phyloP scores from a whole-genome alignment of 1,284 basidiomycete genomes.

The Meira miltonrushii region DNA sequence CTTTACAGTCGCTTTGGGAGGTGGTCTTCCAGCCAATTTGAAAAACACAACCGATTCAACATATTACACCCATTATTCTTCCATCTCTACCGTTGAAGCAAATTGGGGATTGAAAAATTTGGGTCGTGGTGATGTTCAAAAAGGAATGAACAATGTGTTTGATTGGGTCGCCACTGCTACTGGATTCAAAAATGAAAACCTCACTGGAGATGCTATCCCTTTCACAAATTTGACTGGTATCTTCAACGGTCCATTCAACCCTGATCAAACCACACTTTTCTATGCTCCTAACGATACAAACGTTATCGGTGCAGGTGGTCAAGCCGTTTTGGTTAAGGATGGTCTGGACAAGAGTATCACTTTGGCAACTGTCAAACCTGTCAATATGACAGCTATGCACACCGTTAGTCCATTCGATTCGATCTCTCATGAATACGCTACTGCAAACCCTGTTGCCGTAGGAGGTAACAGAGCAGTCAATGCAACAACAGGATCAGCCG shows the following conservation, averaged over 20 bases:
- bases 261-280: background rate
- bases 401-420: too few relatives aligned
- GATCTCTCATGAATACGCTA: background rate
- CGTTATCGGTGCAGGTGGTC: constrained; percentile 5
- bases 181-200: constrained; percentile 27
- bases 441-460: constrained; percentile 1
- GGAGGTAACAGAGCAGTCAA: too few relatives aligned
- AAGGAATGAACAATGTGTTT: constrained; percentile 58
- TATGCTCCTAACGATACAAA: constrained; percentile 2
- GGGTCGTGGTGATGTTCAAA: constrained; percentile 38
- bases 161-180: constrained; percentile 56
- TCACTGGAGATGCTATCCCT: background rate
- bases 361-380: too few relatives aligned
- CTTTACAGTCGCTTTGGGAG: constrained; percentile 33
- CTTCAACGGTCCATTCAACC: background rate
- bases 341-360: too few relatives aligned
- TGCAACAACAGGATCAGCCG: too few relatives aligned
- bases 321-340: background rate
- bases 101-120: constrained; percentile 57
- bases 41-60: constrained; percentile 29
- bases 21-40: constrained; percentile 23
- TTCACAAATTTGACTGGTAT: background rate
- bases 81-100: constrained; percentile 61
- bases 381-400: too few relatives aligned
- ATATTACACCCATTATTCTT: constrained; percentile 62